Base-by-base conservation (phyloP, 306 rosid species). In the Gastrolobium bilobum region DNA sequence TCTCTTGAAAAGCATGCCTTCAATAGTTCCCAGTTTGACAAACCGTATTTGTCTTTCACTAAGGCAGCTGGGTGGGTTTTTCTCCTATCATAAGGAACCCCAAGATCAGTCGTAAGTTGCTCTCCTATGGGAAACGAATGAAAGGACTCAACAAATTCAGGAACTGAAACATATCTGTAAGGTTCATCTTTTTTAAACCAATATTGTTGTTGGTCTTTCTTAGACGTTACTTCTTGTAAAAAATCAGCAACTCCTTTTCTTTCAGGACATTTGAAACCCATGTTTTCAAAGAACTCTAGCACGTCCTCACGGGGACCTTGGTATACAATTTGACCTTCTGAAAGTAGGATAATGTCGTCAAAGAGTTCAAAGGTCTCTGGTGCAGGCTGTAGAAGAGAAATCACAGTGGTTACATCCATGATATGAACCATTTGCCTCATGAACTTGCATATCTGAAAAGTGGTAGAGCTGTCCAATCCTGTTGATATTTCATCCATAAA, bases 401-500 rank as follows among this genome's bases (percentile, higher is more conserved):
- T 71, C 44, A 84, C 81, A 92, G 89, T 89, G 26, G 98, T 89
- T 30, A 86, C 86, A 62, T 94, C 97, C 85, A 87, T 82, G 48
- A 90, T 88, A 75, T 94, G 98, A 81, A 92, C 98, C 96, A 94
- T 83, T 64, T 94, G 98, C 63, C 86, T 87, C 93, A 94, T 82
- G 87, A 82, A 92, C 73, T 80, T 92, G 89, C 90, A 83, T 34
- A 92, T 94, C 67, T 94, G 97, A 59, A 90, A 94, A 2, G 98
- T 92, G 47, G 98, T 90, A 42, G 98, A 90, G 77, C 98, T 94
- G 74, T 94, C 98, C 62, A 94, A 81, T 1, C 98, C 98, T 5
- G 98, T 94, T 56, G 98, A 94, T 57, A 94, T 92, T 76, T 94
- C 97, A 78, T 92, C 97, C 98, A 94, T 92, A 54, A 94, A 76